Evolutionary conservation across 169 alveolate genomes (phyloP).

Genomic region (Cryptosporidium viatorum): DNA sequence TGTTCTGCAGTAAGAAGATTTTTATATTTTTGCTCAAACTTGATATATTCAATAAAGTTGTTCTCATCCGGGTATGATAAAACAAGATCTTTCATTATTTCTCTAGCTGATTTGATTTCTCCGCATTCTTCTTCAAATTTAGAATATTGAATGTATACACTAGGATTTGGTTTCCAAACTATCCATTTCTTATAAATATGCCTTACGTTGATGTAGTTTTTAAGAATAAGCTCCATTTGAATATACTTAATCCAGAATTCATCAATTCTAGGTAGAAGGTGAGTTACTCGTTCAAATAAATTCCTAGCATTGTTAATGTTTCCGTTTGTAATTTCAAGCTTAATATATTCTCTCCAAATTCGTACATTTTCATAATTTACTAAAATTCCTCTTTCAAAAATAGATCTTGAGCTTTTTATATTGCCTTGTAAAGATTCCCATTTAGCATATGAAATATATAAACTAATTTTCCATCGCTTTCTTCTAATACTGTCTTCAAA

Average conservation of each 20-base stretch:
- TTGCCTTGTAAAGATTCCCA: constrained; percentile 98
- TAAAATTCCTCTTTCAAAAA: constrained; percentile 96
- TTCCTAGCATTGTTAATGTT: constrained; percentile 96
- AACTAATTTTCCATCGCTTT: constrained; percentile 94
- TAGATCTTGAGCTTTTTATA: constrained; percentile 93
- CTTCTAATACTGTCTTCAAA: constrained; percentile 95
- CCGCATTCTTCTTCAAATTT: constrained; percentile 98
- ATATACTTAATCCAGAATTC: constrained; percentile 98
- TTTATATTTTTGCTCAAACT: constrained; percentile 93
- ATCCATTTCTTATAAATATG: constrained; percentile 95
- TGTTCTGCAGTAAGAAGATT: constrained; percentile 57
- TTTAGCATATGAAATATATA: constrained; percentile 93
- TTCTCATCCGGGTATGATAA: constrained; percentile 85
- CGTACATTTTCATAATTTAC: constrained; percentile 94
- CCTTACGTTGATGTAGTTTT: constrained; percentile 95
- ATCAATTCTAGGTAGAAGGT: constrained; percentile 96
- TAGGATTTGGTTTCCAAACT: constrained; percentile 96
- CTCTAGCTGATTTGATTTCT: constrained; percentile 93
- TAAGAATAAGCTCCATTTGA: constrained; percentile 97
- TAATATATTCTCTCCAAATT: constrained; percentile 97
- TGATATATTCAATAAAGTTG: constrained; percentile 93
- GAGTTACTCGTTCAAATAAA: constrained; percentile 97
- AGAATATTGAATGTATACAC: constrained; percentile 95
- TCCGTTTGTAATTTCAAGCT: constrained; percentile 97
- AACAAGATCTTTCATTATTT: constrained; percentile 84